Base-by-base conservation (phyloP, 1,139 yeast species). In the Yamadazyma aaseri region DNA sequence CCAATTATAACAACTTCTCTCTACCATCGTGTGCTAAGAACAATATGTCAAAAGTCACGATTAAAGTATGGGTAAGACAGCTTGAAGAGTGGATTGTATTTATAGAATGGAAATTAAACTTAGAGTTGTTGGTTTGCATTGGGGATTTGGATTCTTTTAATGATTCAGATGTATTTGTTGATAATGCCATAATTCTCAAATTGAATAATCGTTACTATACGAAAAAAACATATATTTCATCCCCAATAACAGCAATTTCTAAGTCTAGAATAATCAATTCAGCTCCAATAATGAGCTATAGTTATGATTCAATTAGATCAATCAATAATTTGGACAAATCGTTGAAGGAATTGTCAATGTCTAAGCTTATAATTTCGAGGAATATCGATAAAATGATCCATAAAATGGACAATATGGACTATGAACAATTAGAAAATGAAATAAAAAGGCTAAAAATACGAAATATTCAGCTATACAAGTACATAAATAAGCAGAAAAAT, bases 291-390 rank as follows among this genome's bases (percentile, higher is more conserved):
- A 17, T 3, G 20, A 28, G 28, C 3, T 66, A 68, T 40, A 44
- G 62, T 3, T 60, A 62, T 36, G 73, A 69, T 39, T 45, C 58
- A 8, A 55, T 67, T 5, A 50, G 75, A 29, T 53, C 65, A 1
- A 36, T 68, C 8, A 55, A 51, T 34, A 62, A 56, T 33, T 48
- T 68, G 17, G 39, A 53, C 16, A 46, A 47, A 25, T 63, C 73
- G 1, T 40, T 64, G 2, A 52, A 51, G 20, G 75, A 69, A 36
- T 49, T 67, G 26, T 29, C 40, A 5, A 18, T 33, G 2, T 46
- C 61, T 6, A 59, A 58, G 29, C 20, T 29, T 5, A 47, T 43
- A 20, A 32, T 56, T 7, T 38, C 50, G 2, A 33, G 35, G 3
- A 53, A 45, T 25, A 55, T 58, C 10, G 40, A 36, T 18, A 30